A percentile compares a stretch with the other conserved stretches of the same genome.
phyloP scores from a whole-genome alignment of 2,329 filamentous ascomycete genomes.

The Neopestalotiopsis rosae region DNA sequence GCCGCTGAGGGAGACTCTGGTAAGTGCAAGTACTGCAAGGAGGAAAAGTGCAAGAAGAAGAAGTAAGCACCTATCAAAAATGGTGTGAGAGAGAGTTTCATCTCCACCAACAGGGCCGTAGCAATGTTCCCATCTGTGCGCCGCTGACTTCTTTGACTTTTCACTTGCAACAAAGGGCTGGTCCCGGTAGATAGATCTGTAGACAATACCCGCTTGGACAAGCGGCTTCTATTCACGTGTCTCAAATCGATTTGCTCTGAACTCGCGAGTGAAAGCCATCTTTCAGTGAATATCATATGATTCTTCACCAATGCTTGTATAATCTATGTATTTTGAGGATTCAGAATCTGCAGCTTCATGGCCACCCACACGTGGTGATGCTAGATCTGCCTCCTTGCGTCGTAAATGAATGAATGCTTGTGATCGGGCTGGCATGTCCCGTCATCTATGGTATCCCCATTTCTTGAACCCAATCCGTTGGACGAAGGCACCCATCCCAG shows the following conservation, averaged over 20 bases:
- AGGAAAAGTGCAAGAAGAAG: conserved; percentile 13
- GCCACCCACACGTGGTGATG: neutral
- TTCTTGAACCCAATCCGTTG: neutral
- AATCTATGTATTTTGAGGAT: neutral
- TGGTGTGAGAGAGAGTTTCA: neutral
- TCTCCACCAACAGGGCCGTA: too few species aligned
- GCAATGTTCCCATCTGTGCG: too few species aligned
- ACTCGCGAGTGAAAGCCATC: too few species aligned
- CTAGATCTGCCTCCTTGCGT: neutral
- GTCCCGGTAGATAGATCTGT: neutral
- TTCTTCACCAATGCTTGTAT: neutral
- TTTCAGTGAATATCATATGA: neutral
- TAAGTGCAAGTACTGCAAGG: conserved; percentile 6
- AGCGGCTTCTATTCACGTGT: too few species aligned
- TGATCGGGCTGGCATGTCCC: neutral
- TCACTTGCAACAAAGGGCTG: too few species aligned
- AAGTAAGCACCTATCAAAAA: neutral
- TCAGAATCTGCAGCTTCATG: neutral
- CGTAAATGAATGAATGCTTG: neutral
- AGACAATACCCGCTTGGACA: neutral
- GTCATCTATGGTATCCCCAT: conserved; percentile 5
- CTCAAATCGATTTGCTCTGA: too few species aligned
- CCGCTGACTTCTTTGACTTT: too few species aligned
- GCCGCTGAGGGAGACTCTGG: neutral
- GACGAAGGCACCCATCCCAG: neutral